Evolutionary conservation across 2,329 filamentous ascomycete species (phyloP).

Genomic region (Colletotrichum costaricense): DNA sequence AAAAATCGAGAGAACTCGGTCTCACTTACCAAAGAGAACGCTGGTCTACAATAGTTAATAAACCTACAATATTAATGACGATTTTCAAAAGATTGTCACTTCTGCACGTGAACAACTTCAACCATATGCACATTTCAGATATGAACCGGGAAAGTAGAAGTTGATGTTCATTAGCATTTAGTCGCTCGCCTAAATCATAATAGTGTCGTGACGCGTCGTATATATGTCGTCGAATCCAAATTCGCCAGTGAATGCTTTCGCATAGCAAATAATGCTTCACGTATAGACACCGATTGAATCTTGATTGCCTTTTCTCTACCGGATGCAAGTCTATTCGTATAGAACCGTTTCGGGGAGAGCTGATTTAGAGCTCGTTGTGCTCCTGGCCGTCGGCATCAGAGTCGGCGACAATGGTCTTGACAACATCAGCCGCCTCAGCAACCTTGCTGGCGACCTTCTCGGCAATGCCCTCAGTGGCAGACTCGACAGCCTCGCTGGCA

Average conservation of each 20-base stretch:
- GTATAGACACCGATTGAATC: not conserved
- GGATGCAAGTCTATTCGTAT: not conserved
- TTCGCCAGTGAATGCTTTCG: slow-evolving; percentile 15
- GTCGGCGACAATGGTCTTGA: slow-evolving; percentile 64
- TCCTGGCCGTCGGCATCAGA: slow-evolving; percentile 63
- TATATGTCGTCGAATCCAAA: slow-evolving; percentile 14
- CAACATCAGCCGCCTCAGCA: slow-evolving; percentile 61
- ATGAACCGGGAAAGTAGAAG: too few species aligned
- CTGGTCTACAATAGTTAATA: too few species aligned
- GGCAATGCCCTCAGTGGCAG: slow-evolving; percentile 51
- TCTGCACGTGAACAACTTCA: too few species aligned
- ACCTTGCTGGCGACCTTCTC: slow-evolving; percentile 59
- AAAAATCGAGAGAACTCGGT: too few species aligned
- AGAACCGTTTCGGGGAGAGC: not conserved
- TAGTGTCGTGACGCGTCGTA: slow-evolving; percentile 17
- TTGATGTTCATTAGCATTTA: slow-evolving; percentile 6
- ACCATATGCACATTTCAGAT: too few species aligned
- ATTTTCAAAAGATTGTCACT: too few species aligned
- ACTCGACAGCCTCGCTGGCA: slow-evolving; percentile 44
- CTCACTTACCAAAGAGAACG: too few species aligned
- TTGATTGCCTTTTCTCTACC: not conserved
- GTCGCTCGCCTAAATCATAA: slow-evolving; percentile 26
- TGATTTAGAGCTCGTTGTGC: slow-evolving; percentile 68
- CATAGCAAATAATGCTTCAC: not conserved
- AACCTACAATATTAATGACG: too few species aligned